Evolutionary conservation across 2,329 filamentous ascomycete genomes (phyloP).

Genomic region (Canariomyces notabilis): DNA sequence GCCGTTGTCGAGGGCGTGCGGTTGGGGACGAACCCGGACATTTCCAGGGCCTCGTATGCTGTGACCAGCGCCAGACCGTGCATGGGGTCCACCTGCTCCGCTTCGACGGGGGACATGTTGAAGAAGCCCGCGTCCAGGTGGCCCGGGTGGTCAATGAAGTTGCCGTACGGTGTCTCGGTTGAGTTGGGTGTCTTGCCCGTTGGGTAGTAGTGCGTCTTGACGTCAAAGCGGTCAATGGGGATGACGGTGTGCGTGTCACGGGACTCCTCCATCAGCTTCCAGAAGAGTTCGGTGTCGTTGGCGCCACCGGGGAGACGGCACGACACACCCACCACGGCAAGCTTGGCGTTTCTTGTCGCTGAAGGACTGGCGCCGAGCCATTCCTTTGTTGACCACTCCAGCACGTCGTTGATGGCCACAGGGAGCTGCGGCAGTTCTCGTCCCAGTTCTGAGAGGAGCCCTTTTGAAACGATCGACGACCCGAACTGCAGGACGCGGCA

Average conservation of each 20-base stretch:
- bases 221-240: conserved; percentile 63
- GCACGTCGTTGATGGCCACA: no score
- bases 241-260: conserved; percentile 60
- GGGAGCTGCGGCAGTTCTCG: no score
- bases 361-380: no score
- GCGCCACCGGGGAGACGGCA: conserved; percentile 59
- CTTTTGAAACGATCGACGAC: no score
- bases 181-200: conserved; percentile 49
- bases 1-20: conserved; percentile 59
- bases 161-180: conserved; percentile 49
- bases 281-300: conserved; percentile 56
- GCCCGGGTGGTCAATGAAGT: conserved; percentile 64
- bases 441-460: no score
- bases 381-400: no score
- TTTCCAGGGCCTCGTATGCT: conserved; percentile 75
- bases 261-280: conserved; percentile 63
- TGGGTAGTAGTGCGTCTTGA: conserved; percentile 61
- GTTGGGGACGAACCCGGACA: conserved; percentile 65
- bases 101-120: conserved; percentile 77
- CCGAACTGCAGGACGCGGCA: no score
- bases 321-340: conserved; percentile 65
- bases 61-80: conserved; percentile 69
- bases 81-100: conserved; percentile 69
- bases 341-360: no score
- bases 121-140: conserved; percentile 75